Conservation (phyloP, 495 filamentous ascomycete genomes). For the Cladorrhinum samala region DNA sequence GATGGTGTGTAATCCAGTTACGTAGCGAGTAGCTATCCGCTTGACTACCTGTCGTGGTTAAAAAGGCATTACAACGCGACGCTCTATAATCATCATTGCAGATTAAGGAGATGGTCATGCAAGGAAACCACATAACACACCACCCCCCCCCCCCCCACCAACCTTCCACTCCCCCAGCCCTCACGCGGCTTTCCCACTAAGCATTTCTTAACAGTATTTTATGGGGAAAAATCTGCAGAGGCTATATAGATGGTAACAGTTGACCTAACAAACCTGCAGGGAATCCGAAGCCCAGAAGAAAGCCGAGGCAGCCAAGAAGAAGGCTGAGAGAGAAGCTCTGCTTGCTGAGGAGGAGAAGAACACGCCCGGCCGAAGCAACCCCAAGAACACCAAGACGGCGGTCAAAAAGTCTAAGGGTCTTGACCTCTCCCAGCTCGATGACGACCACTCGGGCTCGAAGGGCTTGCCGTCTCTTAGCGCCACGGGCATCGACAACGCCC, state of each 20-base stretch:
- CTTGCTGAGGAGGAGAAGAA: constrained; percentile 80
- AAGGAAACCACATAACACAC: no score
- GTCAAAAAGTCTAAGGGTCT: constrained; percentile 64
- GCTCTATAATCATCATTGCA: no score
- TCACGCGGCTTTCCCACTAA: no score
- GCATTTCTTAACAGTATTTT: no score
- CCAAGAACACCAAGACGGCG: constrained; percentile 52
- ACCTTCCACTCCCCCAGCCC: no score
- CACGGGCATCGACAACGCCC: constrained; percentile 81
- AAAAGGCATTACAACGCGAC: no score
- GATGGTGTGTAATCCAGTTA: no score
- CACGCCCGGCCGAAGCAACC: constrained; percentile 52
- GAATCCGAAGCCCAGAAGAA: constrained; percentile 82
- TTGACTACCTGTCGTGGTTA: no score
- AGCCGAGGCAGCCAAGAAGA: constrained; percentile 77
- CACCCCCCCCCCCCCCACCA: no score
- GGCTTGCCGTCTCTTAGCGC: constrained; percentile 58
- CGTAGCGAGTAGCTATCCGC: no score
- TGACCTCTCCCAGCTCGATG: constrained; percentile 64
- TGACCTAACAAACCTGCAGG: constrained; percentile 38
- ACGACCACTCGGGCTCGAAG: constrained; percentile 29
- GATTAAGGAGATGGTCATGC: no score
- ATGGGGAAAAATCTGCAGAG: neutral
- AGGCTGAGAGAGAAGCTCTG: constrained; percentile 77
- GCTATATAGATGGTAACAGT: neutral